Percentiles rank a stretch among this genome's conserved stretches.
Evolutionary conservation across 108 stramenopile species (phyloP).

Genomic region (Conticribra weissflogii): DNA sequence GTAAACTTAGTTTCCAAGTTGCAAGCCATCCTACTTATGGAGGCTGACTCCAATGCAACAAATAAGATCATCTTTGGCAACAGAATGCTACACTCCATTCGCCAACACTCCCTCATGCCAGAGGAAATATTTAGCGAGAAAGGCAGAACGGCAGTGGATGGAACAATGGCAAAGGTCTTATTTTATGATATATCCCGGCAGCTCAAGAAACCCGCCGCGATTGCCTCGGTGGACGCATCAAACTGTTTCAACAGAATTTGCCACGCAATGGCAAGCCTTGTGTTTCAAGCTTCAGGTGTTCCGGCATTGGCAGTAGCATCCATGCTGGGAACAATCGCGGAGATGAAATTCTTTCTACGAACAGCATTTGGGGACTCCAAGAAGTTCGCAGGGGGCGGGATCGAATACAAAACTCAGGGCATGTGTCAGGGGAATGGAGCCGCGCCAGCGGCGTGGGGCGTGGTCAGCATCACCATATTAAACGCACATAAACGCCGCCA

Average conservation of each 20-base stretch:
- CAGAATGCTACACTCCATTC: conserved; percentile 10
- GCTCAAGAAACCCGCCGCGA: too few species aligned
- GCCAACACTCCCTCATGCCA: conserved; percentile 5
- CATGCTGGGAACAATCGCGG: too few species aligned
- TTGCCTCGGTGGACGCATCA: conserved; percentile 17
- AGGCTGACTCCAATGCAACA: conserved; percentile 31
- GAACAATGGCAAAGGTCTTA: too few species aligned
- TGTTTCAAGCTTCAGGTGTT: conserved; percentile 8
- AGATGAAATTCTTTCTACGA: too few species aligned
- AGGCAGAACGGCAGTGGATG: too few species aligned
- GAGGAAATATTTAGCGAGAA: conserved; percentile 26
- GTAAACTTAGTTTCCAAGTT: too few species aligned
- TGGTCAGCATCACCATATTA: too few species aligned
- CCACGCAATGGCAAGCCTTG: conserved; percentile 4
- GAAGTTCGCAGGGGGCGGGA: not conserved
- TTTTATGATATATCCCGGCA: too few species aligned
- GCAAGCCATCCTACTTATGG: conserved; percentile 24
- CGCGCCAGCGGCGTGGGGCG: too few species aligned
- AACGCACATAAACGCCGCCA: conserved; percentile 4
- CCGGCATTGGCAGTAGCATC: conserved; percentile 7
- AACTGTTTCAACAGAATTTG: conserved; percentile 20
- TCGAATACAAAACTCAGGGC: conserved; percentile 12
- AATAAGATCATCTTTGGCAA: conserved; percentile 7
- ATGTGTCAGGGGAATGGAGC: conserved; percentile 18
- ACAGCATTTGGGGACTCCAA: too few species aligned